These are phyloP conservation scores for Tricholoma flavovirens DNA, from an alignment of 768 basidiomycete genomes.

Conservation along the genomic window DNA sequence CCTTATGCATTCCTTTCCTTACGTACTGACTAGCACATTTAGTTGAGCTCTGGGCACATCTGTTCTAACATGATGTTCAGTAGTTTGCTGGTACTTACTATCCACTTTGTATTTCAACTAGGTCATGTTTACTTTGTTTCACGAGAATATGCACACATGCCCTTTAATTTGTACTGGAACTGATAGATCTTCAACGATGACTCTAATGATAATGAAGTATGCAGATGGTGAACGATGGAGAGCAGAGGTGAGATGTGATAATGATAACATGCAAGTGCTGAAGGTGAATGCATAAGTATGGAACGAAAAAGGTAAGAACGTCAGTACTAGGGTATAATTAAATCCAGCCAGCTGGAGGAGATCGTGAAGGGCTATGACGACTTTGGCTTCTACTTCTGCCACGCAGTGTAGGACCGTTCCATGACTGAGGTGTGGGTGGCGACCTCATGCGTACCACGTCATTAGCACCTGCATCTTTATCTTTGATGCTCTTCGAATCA, in stretches of 20 bases:
- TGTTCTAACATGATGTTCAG: slow-evolving; percentile 9
- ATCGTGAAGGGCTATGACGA: slow-evolving; percentile 22
- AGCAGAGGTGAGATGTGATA: neutral
- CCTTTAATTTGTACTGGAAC: too few relatives aligned
- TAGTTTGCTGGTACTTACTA: slow-evolving; percentile 3
- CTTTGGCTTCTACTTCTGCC: slow-evolving; percentile 25
- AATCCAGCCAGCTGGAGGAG: slow-evolving; percentile 46
- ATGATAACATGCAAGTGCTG: neutral
- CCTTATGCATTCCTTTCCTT: slow-evolving; percentile 18
- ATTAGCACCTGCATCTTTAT: slow-evolving; percentile 11
- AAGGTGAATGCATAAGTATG: neutral
- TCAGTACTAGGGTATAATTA: slow-evolving; percentile 11
- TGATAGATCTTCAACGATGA: too few relatives aligned
- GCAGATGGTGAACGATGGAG: neutral
- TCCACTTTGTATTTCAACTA: slow-evolving; percentile 2
- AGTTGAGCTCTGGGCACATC: slow-evolving; percentile 5
- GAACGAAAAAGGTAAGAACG: neutral
- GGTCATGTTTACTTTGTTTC: slow-evolving; percentile 9
- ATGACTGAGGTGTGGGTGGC: slow-evolving; percentile 42
- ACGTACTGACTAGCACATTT: slow-evolving; percentile 13
- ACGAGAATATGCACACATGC: slow-evolving; percentile 12
- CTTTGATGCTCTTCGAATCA: slow-evolving; percentile 16
- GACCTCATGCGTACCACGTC: slow-evolving; percentile 20
- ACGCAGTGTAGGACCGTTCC: slow-evolving; percentile 26
- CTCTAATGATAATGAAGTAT: too few relatives aligned